These are phyloP conservation scores for Petasospora rhodanensis DNA, from an alignment of 1,139 yeast genomes.

Conservation along the genomic window DNA sequence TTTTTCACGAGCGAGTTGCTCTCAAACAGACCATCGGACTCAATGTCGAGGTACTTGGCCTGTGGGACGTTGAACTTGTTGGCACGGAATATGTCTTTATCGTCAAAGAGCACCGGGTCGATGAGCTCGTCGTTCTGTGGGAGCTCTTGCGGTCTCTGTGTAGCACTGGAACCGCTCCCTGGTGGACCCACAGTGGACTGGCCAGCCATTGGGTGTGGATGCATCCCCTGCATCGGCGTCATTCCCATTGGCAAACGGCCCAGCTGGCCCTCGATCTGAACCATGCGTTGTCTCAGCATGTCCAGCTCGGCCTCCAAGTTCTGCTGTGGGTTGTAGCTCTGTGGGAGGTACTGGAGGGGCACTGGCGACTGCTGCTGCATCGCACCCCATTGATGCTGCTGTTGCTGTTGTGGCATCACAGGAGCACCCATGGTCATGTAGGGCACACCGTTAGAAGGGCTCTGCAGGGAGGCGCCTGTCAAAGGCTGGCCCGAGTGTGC, in stretches of 20 bases:
- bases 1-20: conserved; percentile 15
- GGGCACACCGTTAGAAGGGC: conserved; percentile 1
- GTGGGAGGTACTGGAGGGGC: conserved; percentile 1
- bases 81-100: conserved; percentile 17
- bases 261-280: conserved; percentile 6
- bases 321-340: conserved; percentile 11
- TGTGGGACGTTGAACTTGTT: conserved; percentile 13
- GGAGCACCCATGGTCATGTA: conserved; percentile 5
- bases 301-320: conserved; percentile 15
- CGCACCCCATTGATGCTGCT: conserved; percentile 3
- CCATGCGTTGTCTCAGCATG: conserved; percentile 5
- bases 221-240: too few relatives aligned
- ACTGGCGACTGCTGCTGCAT: background rate
- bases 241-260: too few relatives aligned
- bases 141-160: background rate
- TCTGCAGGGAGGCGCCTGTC: conserved; percentile 6
- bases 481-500: conserved; percentile 6
- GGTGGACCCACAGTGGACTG: too few relatives aligned
- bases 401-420: conserved; percentile 1
- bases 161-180: too few relatives aligned
- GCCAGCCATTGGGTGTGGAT: too few relatives aligned
- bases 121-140: conserved; percentile 14
- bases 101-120: conserved; percentile 22
- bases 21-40: conserved; percentile 20
- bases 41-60: conserved; percentile 12